Percentiles rank a stretch among this genome's conserved stretches.
These are phyloP conservation scores for Sugiyamaella americana DNA, from an alignment of 805 yeast genomes.

Conservation along the genomic window DNA sequence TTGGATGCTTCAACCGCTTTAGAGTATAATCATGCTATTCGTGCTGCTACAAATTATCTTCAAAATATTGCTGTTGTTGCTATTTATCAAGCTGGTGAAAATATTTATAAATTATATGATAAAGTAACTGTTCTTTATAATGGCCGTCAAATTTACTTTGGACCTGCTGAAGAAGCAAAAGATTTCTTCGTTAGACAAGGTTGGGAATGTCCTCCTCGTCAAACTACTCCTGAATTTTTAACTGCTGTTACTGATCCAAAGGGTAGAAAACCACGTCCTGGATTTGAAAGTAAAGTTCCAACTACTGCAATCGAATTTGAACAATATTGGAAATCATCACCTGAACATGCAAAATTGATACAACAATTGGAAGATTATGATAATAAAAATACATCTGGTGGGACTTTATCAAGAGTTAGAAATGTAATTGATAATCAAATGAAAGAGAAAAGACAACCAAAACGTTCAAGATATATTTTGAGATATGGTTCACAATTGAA, in stretches of 20 bases:
- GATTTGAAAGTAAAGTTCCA: constrained; percentile 51
- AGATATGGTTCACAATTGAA: constrained; percentile 44
- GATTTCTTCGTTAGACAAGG: constrained; percentile 61
- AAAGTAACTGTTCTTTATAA: constrained; percentile 54
- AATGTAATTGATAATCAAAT: constrained; percentile 28
- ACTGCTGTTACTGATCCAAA: constrained; percentile 64
- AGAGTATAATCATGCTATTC: constrained; percentile 62
- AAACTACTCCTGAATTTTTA: constrained; percentile 64
- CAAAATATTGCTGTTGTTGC: constrained; percentile 58
- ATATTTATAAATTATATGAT: constrained; percentile 58
- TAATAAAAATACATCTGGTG: constrained; percentile 25
- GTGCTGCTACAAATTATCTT: constrained; percentile 51
- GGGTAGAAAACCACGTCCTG: constrained; percentile 47
- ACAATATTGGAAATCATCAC: constrained; percentile 49
- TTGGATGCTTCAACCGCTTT: constrained; percentile 79
- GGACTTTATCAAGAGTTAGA: constrained; percentile 33
- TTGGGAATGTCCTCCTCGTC: constrained; percentile 55
- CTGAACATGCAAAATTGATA: constrained; percentile 38
- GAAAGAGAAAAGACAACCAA: constrained; percentile 35
- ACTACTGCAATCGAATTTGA: constrained; percentile 57
- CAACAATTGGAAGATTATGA: constrained; percentile 43
- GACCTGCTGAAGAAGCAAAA: constrained; percentile 50
- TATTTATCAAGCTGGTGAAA: constrained; percentile 63
- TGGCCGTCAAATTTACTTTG: constrained; percentile 60
- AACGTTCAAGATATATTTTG: constrained; percentile 40